Evolutionary conservation across 2,329 filamentous ascomycete genomes (phyloP).

Genomic region (Magnaporthiopsis incrustans): DNA sequence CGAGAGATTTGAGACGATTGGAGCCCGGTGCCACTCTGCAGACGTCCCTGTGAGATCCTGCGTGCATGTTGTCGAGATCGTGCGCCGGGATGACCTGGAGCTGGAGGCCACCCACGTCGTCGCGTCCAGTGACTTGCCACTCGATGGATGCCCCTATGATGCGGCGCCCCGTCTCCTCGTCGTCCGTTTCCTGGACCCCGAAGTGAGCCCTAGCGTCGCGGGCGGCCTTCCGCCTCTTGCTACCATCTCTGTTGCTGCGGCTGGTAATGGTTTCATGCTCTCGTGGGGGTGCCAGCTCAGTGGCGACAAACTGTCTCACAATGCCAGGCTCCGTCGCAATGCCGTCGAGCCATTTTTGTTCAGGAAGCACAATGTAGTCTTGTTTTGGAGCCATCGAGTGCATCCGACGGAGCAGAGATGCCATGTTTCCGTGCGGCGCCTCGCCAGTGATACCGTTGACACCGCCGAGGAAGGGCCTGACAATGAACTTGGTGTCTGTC

Average conservation of each 20-base stretch:
- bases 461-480: constrained; percentile 8
- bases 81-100: constrained; percentile 8
- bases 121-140: constrained; percentile 7
- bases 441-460: constrained; percentile 11
- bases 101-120: constrained; percentile 7
- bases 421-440: constrained; percentile 2
- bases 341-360: constrained; percentile 9
- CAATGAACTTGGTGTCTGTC: constrained; percentile 3
- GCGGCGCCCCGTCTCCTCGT: neutral
- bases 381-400: neutral
- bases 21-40: neutral
- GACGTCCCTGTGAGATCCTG: neutral
- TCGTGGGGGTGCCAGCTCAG: constrained; percentile 2
- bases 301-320: constrained; percentile 10
- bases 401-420: neutral
- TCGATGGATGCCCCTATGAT: constrained; percentile 3
- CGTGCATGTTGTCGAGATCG: neutral
- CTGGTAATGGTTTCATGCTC: too few species aligned
- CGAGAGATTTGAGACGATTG: too few species aligned
- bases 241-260: too few species aligned
- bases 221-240: too few species aligned
- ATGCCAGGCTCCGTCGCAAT: constrained; percentile 5
- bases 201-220: neutral
- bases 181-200: neutral
- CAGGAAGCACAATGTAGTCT: constrained; percentile 8